A percentile compares a stretch with the other conserved stretches of the same genome.
These are phyloP conservation scores for Fusarium sp. DNA, from an alignment of 2,329 filamentous ascomycete genomes.

Conservation along the genomic window DNA sequence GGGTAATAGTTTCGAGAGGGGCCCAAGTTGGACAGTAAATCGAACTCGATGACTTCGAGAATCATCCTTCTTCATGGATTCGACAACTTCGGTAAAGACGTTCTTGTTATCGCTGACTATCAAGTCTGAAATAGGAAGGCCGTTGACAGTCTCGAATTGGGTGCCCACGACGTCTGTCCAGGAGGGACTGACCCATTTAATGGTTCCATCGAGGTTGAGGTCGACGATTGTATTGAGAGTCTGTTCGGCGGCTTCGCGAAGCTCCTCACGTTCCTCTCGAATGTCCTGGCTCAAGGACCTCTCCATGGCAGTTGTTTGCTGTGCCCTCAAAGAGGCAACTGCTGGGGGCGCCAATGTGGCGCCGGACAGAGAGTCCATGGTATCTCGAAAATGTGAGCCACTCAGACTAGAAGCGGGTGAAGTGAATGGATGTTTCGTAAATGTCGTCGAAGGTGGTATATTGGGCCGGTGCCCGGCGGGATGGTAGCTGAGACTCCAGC, in stretches of 20 bases:
- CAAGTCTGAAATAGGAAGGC: slow-evolving; percentile 82
- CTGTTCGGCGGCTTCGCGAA: slow-evolving; percentile 95
- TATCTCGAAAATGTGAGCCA: slow-evolving; percentile 19
- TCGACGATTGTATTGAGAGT: slow-evolving; percentile 97
- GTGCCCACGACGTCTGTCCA: slow-evolving; percentile 95
- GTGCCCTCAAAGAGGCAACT: slow-evolving; percentile 64
- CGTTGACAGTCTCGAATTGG: slow-evolving; percentile 76
- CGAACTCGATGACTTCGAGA: slow-evolving; percentile 91
- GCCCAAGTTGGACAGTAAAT: slow-evolving; percentile 78
- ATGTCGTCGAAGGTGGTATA: slow-evolving; percentile 29
- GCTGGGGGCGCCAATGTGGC: slow-evolving; percentile 63
- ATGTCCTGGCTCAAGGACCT: slow-evolving; percentile 87
- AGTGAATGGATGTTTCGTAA: slow-evolving; percentile 32
- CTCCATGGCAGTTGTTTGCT: slow-evolving; percentile 66
- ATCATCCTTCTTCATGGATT: slow-evolving; percentile 92
- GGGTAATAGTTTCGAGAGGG: slow-evolving; percentile 72
- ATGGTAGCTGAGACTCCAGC: slow-evolving; percentile 32
- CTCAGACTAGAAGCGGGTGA: slow-evolving; percentile 10
- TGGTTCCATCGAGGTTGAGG: slow-evolving; percentile 86
- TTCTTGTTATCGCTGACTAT: slow-evolving; percentile 81
- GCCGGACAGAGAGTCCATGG: slow-evolving; percentile 56
- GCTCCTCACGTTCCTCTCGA: slow-evolving; percentile 89
- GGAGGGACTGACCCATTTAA: slow-evolving; percentile 96
- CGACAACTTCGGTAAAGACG: slow-evolving; percentile 84
- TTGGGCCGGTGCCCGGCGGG: slow-evolving; percentile 30